Evolutionary conservation across 2,329 filamentous ascomycete species (phyloP), one percentile per base, ranked within the genome.

Genomic region (Fusarium algeriense): DNA sequence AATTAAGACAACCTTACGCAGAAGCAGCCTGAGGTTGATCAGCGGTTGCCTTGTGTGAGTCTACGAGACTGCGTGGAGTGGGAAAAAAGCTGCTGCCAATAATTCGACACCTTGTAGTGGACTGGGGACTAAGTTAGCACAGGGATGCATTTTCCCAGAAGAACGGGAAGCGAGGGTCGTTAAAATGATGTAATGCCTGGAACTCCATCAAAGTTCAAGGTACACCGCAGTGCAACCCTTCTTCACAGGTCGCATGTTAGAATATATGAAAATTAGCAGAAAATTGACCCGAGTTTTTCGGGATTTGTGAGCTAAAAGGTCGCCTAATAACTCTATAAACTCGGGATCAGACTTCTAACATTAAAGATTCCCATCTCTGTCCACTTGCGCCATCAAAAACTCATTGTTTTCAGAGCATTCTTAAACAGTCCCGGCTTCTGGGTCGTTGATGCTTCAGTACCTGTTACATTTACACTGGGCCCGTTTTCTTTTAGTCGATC

Each of bases 141-240:
- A 68, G 62, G 70, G 66, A 71, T 67, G 48, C 38, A 45, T 67
- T 61, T 71, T 73, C 66, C 67, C 70, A 64, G 55, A 68, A 71
- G 54, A 38, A 73, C 67, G 70, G 70, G 63, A 68, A 73, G 70
- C 67, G 50, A 64, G 54, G 64, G 67, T 64, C 49, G 49, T 67
- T 34, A 62, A 60, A 65, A 76, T 76, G 75, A 76, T 77, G 75
- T 76, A 76, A 76, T 77, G 72, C 68, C 66, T 55, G 67, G 53
- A 61, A 48, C 46, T 34, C 49, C 38, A 59, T 44, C 23, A 28
- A 50, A 45, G 43, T 49, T 67, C 49, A 28, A 43, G 35, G 37
- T 62, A 70, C 70, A 45, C 52, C 23, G 38, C 20, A 43, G 11
- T 28, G 15, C 58, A 58, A 48, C 54, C 28, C 44, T 63, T 63